Evolutionary conservation across 202 grass and related monocot genomes (phyloP).

Genomic region (Musa balbisiana): DNA sequence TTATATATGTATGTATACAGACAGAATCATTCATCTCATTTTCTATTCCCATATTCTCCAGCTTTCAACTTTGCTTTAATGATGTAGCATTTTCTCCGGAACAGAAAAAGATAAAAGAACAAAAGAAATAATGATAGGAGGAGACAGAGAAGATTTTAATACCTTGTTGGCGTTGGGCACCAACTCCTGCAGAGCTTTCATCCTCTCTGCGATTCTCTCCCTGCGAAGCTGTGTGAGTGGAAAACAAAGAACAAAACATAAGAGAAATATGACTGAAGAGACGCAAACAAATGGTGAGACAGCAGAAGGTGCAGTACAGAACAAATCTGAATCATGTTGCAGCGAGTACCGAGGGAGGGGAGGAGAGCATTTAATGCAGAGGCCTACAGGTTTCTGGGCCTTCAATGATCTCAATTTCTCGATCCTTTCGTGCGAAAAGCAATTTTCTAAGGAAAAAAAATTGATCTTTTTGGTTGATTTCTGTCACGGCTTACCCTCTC

Average conservation of each 20-base stretch:
- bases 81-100: background rate
- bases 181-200: conserved; percentile 66
- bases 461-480: background rate
- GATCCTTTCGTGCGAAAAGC: background rate
- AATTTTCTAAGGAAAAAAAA: background rate
- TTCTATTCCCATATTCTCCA: background rate
- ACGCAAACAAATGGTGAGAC: conserved; percentile 27
- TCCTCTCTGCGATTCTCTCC: conserved; percentile 74
- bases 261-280: conserved; percentile 22
- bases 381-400: conserved; percentile 10
- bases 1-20: background rate
- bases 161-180: conserved; percentile 84
- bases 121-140: background rate
- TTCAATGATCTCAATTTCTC: conserved; percentile 1
- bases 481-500: conserved; percentile 44
- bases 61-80: background rate
- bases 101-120: background rate
- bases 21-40: background rate
- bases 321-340: background rate
- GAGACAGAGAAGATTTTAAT: background rate
- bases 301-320: background rate
- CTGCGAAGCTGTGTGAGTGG: conserved; percentile 53
- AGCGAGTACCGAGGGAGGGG: background rate
- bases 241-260: background rate
- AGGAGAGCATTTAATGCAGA: background rate